Evolutionary conservation across 2,329 filamentous ascomycete genomes (phyloP), one percentile per base, ranked within the genome.

Genomic region (Rugonectria rugulosa): DNA sequence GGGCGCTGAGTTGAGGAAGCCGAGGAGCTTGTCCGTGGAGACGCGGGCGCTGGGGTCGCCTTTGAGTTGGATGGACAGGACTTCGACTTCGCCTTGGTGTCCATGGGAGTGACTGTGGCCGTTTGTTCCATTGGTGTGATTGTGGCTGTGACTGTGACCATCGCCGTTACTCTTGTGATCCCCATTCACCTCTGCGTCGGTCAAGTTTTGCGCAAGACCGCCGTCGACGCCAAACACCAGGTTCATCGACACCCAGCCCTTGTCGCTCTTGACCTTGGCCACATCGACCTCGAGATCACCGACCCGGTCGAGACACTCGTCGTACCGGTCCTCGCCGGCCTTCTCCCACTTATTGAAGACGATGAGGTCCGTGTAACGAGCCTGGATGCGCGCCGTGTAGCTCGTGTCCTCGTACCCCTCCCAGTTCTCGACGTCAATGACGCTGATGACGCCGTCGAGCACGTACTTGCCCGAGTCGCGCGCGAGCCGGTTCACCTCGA

Each of bases 361-460:
- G 58, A 97, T 88, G 59, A 97, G 72, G 74, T 97, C 93, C 10
- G 93, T 97, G 72, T 96, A 97, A 60, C 85, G 81, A 4, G 92
- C 93, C 80, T 97, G 93, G 63, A 97, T 80, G 69, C 89, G 88
- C 6, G 93, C 93, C 53, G 93, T 97, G 69, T 91, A 94, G 55
- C 88, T 92, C 20, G 90, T 96, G 73, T 96, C 92, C 66, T 95
- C 91, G 69, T 97, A 97, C 0, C 93, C 93, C 68, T 87, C 79
- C 92, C 92, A 97, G 70, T 97, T 97, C 82, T 97, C 93, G 10
- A 96, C 92, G 69, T 97, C 93, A 55, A 97, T 88, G 19, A 97
- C 92, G 65, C 87, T 91, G 60, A 97, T 85, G 47, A 97, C 92
- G 10, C 93, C 93, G 68, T 97, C 93, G 2, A 97, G 83, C 5